Percentiles rank a stretch among this genome's conserved stretches.
Evolutionary conservation across 2,329 filamentous ascomycete genomes (phyloP).

Genomic region (Myriosclerotinia duriaeana): DNA sequence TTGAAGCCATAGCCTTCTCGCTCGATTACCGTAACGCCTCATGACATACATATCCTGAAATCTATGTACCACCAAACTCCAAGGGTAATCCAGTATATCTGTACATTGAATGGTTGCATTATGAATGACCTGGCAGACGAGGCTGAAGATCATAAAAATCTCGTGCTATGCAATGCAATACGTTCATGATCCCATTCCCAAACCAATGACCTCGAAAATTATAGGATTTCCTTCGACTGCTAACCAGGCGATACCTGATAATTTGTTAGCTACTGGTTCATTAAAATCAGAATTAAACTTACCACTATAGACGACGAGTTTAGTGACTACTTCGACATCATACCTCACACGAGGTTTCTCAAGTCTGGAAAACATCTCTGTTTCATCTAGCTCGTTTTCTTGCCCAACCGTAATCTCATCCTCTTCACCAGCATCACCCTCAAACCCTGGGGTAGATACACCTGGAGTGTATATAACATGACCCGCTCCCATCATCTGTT

Average conservation of each 20-base stretch:
- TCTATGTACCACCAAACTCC: constrained; percentile 19
- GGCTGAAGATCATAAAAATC: background rate
- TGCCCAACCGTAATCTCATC: constrained; percentile 44
- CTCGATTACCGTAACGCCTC: constrained; percentile 21
- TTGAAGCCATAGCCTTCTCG: background rate
- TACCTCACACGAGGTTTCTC: constrained; percentile 88
- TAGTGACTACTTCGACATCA: constrained; percentile 98
- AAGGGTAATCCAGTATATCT: background rate
- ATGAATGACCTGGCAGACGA: background rate
- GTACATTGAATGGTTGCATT: background rate
- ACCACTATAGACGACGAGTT: constrained; percentile 93
- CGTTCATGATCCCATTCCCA: constrained; percentile 40
- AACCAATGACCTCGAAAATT: constrained; percentile 46
- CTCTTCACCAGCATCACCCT: constrained; percentile 44
- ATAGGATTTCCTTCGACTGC: constrained; percentile 54
- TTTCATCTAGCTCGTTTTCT: constrained; percentile 58
- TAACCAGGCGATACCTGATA: constrained; percentile 75
- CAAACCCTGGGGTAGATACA: constrained; percentile 36
- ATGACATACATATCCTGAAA: constrained; percentile 14
- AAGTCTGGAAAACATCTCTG: constrained; percentile 79
- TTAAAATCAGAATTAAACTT: constrained; percentile 42
- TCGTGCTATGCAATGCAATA: background rate
- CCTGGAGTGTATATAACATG: constrained; percentile 45
- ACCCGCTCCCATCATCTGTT: constrained; percentile 72
- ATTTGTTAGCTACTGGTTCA: constrained; percentile 22